Base-by-base conservation (phyloP, 192 early-diverging fungal genomes). In the Dispira simplex region DNA sequence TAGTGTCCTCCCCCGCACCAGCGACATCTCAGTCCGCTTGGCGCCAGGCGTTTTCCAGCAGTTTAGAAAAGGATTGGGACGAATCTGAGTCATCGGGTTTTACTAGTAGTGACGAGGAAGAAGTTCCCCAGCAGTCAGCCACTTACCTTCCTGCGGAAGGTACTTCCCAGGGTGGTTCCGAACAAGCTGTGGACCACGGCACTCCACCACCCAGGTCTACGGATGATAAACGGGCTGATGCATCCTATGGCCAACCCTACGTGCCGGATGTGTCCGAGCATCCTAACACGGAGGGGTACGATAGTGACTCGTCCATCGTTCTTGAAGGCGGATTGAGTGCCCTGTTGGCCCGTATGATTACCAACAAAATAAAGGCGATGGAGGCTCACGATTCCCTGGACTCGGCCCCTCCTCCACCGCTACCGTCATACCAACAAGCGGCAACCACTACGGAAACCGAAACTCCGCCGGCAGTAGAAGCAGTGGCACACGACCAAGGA, bases 41-140 rank as follows among this genome's bases (percentile, higher is more conserved):
- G 58, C 32, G 32, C 27, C 58, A 27, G 12, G 32, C 12, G 21
- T 60, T 43, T 44, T 13, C 27, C 58, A 60, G 18, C 58, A 44
- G 58, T 12, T 27, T 60, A 5, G 58, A 60, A 27, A 60, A 60
- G 21, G 58, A 60, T 44, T 60, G 58, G 58, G 58, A 60, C 32
- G 58, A 60, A 3, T 60, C 58, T 18, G 32, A 28, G 6, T 60
- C 58, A 1, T 60, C 58, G 1, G 11, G 18, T 18, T 11, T 11
- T 60, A n/a, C 14, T 27, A 60, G 58, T 14, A 44, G 43, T 13
- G 58, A 60, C 39, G 58, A 60, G 10, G 58, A 60, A 2, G 32
- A 60, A 44, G 27, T 12, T 27, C 32, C 32, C 6, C 32, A 39
- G 32, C 32, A 39, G 32, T 6, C 32, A 1, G 6, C 32, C 3